Evolutionary conservation across 139 green algal genomes (phyloP).

Genomic region (Chlamydomonas sphaeroides): DNA sequence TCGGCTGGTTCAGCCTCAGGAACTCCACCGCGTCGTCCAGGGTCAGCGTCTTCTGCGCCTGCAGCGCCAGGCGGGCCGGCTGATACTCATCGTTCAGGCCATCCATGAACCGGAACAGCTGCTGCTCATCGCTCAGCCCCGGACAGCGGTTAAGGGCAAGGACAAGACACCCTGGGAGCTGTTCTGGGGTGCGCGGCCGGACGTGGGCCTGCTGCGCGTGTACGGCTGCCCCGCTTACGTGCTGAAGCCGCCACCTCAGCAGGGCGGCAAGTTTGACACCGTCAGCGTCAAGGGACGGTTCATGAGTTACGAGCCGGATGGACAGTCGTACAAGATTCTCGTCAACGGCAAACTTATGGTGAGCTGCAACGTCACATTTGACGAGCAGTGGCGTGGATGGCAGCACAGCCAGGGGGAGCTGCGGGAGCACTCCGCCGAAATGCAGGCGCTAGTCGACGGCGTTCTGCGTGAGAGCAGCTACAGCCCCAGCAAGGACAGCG

Average conservation of each 20-base stretch:
- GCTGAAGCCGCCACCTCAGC: constrained; percentile 1
- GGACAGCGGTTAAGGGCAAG: no score
- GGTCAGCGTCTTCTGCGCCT: no score
- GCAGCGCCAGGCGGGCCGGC: no score
- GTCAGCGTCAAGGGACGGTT: constrained; percentile 4
- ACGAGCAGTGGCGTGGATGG: neutral
- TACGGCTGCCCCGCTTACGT: constrained; percentile 19
- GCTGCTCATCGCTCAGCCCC: no score
- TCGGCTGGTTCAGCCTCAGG: no score
- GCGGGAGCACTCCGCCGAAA: neutral
- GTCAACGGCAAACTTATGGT: neutral
- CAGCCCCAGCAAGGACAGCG: neutral
- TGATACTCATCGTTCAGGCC: no score
- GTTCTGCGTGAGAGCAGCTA: neutral
- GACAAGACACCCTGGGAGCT: neutral
- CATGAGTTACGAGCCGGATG: constrained; percentile 25
- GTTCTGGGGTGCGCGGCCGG: neutral
- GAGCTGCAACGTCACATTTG: neutral
- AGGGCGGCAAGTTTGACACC: constrained; percentile 42
- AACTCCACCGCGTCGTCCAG: no score
- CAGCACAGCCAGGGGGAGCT: neutral
- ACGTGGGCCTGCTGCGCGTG: neutral
- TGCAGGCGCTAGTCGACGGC: neutral
- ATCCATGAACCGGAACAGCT: no score
- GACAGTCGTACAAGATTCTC: constrained; percentile 42